Conservation (phyloP, 495 filamentous ascomycete species). For the Podospora didyma region DNA sequence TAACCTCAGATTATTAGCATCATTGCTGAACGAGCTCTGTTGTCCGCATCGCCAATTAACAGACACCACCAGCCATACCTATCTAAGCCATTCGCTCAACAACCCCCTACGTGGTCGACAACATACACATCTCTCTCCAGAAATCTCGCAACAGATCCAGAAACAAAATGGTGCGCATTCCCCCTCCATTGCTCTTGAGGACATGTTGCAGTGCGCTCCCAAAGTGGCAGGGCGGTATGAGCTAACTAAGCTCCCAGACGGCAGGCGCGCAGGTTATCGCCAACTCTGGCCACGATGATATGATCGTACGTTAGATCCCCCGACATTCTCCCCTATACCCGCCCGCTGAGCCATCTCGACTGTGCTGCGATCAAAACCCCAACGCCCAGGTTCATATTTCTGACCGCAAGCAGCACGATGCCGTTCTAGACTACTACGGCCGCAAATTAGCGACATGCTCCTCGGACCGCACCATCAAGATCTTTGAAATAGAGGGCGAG, state of each 20-base stretch:
- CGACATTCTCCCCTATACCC: neutral
- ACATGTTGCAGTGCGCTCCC: neutral
- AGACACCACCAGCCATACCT: neutral
- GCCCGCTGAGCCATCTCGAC: neutral
- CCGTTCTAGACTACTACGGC: slow-evolving; percentile 96
- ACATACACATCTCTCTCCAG: neutral
- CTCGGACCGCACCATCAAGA: slow-evolving; percentile 97
- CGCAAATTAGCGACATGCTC: slow-evolving; percentile 95
- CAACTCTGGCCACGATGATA: slow-evolving; percentile 80
- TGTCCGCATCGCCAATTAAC: slow-evolving; percentile 6
- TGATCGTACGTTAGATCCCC: slow-evolving; percentile 76
- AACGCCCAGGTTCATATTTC: too few relatives aligned
- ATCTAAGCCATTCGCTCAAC: neutral
- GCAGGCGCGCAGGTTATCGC: slow-evolving; percentile 33
- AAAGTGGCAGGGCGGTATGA: neutral
- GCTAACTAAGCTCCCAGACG: slow-evolving; percentile 18
- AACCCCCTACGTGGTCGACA: neutral
- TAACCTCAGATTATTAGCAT: neutral
- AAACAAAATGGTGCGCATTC: slow-evolving; percentile 11
- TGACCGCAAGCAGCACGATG: slow-evolving; percentile 51
- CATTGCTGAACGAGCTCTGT: neutral
- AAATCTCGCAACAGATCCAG: neutral
- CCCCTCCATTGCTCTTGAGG: neutral
- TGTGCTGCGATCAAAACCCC: too few relatives aligned
- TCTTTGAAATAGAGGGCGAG: slow-evolving; percentile 96